phyloP scores from a whole-genome alignment of 208 protist species.

The Porcisia hertigi region DNA sequence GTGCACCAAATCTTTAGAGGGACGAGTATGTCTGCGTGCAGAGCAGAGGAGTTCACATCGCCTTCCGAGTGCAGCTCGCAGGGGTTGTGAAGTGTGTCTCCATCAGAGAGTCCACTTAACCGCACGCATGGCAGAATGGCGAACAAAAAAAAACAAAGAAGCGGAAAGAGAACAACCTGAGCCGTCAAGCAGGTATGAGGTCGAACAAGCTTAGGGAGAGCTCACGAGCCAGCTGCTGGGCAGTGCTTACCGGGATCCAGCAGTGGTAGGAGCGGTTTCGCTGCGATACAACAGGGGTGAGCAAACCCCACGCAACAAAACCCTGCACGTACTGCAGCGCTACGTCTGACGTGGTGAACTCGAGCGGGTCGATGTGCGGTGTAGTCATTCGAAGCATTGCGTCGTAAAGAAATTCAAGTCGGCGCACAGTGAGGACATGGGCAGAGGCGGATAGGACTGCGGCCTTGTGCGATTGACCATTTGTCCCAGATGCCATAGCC shows the following conservation, averaged over 20 bases:
- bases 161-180: not conserved
- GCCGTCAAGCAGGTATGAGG: slow-evolving; percentile 62
- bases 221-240: slow-evolving; percentile 54
- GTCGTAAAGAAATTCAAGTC: slow-evolving; percentile 66
- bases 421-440: slow-evolving; percentile 49
- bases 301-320: slow-evolving; percentile 76
- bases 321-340: slow-evolving; percentile 67
- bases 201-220: slow-evolving; percentile 75
- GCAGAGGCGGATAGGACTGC: slow-evolving; percentile 65
- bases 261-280: slow-evolving; percentile 60
- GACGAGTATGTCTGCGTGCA: not conserved
- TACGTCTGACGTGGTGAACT: slow-evolving; percentile 59
- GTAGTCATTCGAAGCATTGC: slow-evolving; percentile 68
- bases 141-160: not conserved
- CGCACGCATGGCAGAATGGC: not conserved
- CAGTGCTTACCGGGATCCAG: slow-evolving; percentile 79
- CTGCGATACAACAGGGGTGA: slow-evolving; percentile 44
- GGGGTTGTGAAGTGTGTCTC: not conserved
- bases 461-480: slow-evolving; percentile 70
- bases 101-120: not conserved
- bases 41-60: not conserved
- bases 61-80: not conserved
- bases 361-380: slow-evolving; percentile 65
- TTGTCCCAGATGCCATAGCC: slow-evolving; percentile 20
- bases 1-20: not conserved